phyloP scores from a whole-genome alignment of 345 rosid species.

The Reutealis trisperma region DNA sequence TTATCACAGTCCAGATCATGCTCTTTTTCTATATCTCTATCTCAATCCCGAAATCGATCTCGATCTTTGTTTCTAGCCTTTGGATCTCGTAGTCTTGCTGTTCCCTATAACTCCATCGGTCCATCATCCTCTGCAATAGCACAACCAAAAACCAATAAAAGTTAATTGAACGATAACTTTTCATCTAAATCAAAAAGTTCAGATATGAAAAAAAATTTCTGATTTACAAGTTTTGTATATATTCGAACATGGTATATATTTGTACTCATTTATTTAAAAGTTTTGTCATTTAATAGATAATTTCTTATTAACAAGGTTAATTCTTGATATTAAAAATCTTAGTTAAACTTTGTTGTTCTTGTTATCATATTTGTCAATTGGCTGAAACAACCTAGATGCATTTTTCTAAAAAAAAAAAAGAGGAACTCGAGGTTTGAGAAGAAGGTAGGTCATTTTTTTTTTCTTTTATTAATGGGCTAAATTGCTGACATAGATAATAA shows the following conservation, averaged over 20 bases:
- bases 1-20: conserved; percentile 44
- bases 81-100: conserved; percentile 86
- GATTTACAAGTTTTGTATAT: no score
- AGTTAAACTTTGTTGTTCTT: background rate
- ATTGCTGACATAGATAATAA: no score
- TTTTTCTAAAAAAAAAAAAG: conserved; percentile 62
- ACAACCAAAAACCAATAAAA: background rate
- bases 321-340: background rate
- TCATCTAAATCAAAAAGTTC: background rate
- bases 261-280: no score
- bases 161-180: background rate
- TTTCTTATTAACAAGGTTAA: background rate
- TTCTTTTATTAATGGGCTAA: no score
- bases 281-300: no score
- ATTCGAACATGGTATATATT: conserved; percentile 48
- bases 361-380: conserved; percentile 65
- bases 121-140: conserved; percentile 70
- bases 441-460: no score
- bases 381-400: conserved; percentile 66
- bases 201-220: conserved; percentile 50
- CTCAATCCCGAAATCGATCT: conserved; percentile 71
- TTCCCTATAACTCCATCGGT: conserved; percentile 66
- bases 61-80: conserved; percentile 62
- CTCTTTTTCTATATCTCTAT: conserved; percentile 60
- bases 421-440: no score